A percentile compares a stretch with the other conserved stretches of the same genome.
phyloP scores from a whole-genome alignment of 108 stramenopile species.

The Hondaea fermentalgiana region DNA sequence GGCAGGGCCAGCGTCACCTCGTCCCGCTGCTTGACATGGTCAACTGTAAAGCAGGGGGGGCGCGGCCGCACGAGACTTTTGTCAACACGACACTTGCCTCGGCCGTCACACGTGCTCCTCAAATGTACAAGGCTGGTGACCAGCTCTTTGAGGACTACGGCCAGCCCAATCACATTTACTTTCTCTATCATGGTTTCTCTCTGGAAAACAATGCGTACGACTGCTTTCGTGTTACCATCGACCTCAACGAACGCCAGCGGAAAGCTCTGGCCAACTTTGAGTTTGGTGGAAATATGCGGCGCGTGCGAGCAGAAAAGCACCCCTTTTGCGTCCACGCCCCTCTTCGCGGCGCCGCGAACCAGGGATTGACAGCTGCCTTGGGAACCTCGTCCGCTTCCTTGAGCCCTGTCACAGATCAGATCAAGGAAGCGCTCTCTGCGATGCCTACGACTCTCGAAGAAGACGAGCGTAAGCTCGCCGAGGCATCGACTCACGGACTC shows the following conservation, averaged over 20 bases:
- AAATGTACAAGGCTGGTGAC: conserved; percentile 41
- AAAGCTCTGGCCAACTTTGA: neutral
- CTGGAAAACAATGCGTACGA: conserved; percentile 48
- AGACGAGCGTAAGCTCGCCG: neutral
- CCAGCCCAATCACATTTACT: conserved; percentile 64
- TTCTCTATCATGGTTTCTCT: conserved; percentile 61
- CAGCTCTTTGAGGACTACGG: conserved; percentile 67
- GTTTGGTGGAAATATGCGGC: neutral
- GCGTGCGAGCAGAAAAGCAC: neutral
- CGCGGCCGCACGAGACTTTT: conserved; percentile 33
- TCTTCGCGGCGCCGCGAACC: neutral
- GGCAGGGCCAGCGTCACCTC: conserved; percentile 59
- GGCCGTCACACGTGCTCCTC: conserved; percentile 48
- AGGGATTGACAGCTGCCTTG: neutral
- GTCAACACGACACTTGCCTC: conserved; percentile 11
- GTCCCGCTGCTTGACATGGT: conserved; percentile 69
- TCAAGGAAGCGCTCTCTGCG: neutral
- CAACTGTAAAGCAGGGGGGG: conserved; percentile 34
- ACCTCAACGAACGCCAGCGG: neutral
- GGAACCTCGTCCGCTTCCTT: neutral
- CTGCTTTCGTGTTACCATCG: conserved; percentile 39
- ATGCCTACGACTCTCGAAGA: neutral
- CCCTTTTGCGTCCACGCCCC: neutral
- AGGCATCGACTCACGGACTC: neutral
- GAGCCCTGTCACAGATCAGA: neutral